Base-by-base conservation (phyloP, 2,329 filamentous ascomycete species). In the Fusarium stilboides region DNA sequence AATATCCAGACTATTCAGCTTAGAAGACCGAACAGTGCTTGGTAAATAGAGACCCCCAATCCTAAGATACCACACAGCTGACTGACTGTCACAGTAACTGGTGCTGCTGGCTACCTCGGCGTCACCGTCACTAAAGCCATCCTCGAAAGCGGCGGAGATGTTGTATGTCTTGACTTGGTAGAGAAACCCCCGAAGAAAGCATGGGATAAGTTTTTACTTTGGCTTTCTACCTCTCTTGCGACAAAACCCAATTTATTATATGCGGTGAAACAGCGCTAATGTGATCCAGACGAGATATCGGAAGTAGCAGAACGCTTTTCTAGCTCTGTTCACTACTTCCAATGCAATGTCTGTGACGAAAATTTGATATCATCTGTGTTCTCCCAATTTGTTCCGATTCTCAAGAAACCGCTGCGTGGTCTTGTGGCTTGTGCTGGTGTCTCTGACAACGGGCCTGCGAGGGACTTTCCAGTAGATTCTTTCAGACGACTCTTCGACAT, bases 401-500 rank as follows among this genome's bases (percentile, higher is more conserved):
- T 61, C 10, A 26, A 39, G 37, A 68, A 74, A 8, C 77, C 78
- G 0, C 59, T 80, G 15, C 69, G 75, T 2, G 78, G 78, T 2
- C 59, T 80, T 0, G 74, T 80, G 1, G 57, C 67, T 20, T 80
- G 77, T 22, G 79, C 78, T 4, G 79, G 77, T 6, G 53, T 80
- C 1, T 77, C 74, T 0, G 69, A 67, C 6, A 73, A 74, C 8
- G 77, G 63, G 1, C 73, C 75, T 1, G 68, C 78, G 1, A 64
- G 62, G 1, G 70, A 75, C 6, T 79, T 76, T 26, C 66, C 76
- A 0, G 65, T 72, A 14, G 65, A 68, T 6, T n/a, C 44, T 7
- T 74, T 76, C 33, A 55, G 63, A 10, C 68, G 67, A 6, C 45
- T 78, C 9, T 37, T 80, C 8, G 76, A 80, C 14, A 73, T 86